Evolutionary conservation across 495 filamentous ascomycete species (phyloP), one percentile per base, ranked within the genome.

Genomic region (Thermochaetoides thermophila): DNA sequence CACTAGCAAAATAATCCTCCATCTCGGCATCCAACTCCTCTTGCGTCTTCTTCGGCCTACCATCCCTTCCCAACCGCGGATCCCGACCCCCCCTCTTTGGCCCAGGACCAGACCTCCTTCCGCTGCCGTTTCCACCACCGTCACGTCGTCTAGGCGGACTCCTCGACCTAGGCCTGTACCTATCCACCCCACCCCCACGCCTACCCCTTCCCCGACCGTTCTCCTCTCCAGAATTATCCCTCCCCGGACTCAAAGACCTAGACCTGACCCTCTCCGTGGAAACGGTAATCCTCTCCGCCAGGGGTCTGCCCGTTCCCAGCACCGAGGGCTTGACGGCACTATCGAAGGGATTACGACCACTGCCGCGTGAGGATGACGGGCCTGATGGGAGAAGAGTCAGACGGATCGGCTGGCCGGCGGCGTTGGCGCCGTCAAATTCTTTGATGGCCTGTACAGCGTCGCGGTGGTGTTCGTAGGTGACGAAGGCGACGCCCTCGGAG

Each of bases 11-110:
- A 57, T 96, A 96, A 48, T 93, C 83, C 21, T 74, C 85, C 87
- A 96, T 96, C 61, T 96, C 87, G 22, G 79, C 77, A 49, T 96
- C 87, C 24, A 96, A 62, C 49, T 96, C 81, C 44, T 91, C 82
- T 31, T 84, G 80, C 5, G 86, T 94, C 71, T 93, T 94, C 52
- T 72, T 78, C 2, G 77, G 78, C 27, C 74, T 73, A 47, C 72
- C 71, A 25, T 57, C 53, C 7, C 60, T 54, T 16, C 59, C 32
- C n/a, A n/a, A n/a, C n/a, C n/a, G n/a, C n/a, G n/a, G n/a, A 11
- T 53, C 47, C 3, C 60, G 49, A 9, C 59, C 44, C 17, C 48
- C 39, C 20, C 58, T 55, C 21, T 48, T 60, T 29, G 56, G 53
- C 47, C 56, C 32, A 1, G 49, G 56, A 19, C 50, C 42, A 16